A percentile compares a stretch with the other conserved stretches of the same genome.
Conservation (phyloP, 108 stramenopile species). For the Nannochloropsis oceanica region DNA sequence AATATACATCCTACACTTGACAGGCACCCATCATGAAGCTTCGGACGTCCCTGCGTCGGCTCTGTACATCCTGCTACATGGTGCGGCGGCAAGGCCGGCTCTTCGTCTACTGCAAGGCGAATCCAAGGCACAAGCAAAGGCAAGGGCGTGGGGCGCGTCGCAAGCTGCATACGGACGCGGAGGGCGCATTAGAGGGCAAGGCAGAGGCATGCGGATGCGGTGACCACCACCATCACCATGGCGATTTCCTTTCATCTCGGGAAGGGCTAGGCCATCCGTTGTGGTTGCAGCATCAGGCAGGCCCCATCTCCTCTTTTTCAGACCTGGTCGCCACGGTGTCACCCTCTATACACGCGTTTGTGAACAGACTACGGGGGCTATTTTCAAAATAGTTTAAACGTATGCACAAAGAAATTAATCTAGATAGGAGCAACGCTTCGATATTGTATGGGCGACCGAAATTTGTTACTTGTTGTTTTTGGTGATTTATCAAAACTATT, state of each 20-base stretch:
- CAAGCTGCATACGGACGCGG: not conserved
- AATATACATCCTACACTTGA: not conserved
- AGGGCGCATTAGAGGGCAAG: not conserved
- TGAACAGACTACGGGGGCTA: not conserved
- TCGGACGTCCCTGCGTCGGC: conserved; percentile 3
- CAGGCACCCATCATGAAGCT: conserved; percentile 19
- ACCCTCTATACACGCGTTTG: not conserved
- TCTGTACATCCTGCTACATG: conserved; percentile 32
- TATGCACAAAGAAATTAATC: too few relatives aligned
- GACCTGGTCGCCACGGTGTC: not conserved
- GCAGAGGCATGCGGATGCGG: not conserved
- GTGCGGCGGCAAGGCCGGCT: conserved; percentile 18
- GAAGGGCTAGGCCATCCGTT: not conserved
- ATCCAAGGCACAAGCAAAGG: conserved; percentile 36
- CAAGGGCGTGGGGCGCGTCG: conserved; percentile 4
- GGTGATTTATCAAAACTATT: too few relatives aligned
- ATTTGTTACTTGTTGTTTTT: too few relatives aligned
- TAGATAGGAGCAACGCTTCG: too few relatives aligned
- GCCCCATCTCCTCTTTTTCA: not conserved
- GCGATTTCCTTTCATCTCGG: not conserved
- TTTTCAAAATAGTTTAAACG: not conserved
- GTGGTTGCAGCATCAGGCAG: not conserved
- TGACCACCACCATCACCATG: not conserved
- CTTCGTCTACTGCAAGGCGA: conserved; percentile 23
- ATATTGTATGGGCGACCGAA: too few relatives aligned